phyloP scores from a whole-genome alignment of 371 early-diverging fungal species.

The Neoconidiobolus thromboides region DNA sequence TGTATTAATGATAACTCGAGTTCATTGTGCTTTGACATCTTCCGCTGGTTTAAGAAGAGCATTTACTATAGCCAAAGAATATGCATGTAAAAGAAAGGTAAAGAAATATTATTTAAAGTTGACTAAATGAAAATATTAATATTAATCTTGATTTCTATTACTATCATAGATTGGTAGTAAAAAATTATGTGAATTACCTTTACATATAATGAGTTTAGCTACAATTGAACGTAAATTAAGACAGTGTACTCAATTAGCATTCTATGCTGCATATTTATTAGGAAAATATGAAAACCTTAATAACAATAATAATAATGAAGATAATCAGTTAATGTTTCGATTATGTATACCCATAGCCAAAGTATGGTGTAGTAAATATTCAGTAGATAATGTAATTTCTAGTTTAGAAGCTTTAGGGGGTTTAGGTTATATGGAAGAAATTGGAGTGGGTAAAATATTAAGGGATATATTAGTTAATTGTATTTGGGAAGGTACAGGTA shows the following conservation, averaged over 20 bases:
- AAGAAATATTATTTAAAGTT: background rate
- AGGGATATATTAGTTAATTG: slow-evolving; percentile 43
- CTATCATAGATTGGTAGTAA: slow-evolving; percentile 15
- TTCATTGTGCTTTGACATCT: slow-evolving; percentile 32
- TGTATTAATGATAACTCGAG: slow-evolving; percentile 42
- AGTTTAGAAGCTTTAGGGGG: slow-evolving; percentile 12
- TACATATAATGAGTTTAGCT: slow-evolving; percentile 34
- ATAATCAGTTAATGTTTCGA: no score
- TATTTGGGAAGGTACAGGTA: slow-evolving; percentile 53
- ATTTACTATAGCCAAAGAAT: slow-evolving; percentile 32
- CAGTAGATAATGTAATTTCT: no score
- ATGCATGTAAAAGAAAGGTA: slow-evolving; percentile 29
- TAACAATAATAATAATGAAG: slow-evolving; percentile 6
- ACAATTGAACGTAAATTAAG: slow-evolving; percentile 27
- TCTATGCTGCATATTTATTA: slow-evolving; percentile 29
- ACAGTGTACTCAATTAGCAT: slow-evolving; percentile 26
- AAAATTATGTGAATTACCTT: slow-evolving; percentile 23
- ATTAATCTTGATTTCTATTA: background rate
- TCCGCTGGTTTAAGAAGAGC: slow-evolving; percentile 22
- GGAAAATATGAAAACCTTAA: slow-evolving; percentile 23
- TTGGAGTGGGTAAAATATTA: slow-evolving; percentile 30
- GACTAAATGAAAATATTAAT: no score
- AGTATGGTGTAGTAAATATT: no score
- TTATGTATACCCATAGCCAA: no score
- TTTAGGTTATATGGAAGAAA: slow-evolving; percentile 51